Evolutionary conservation across 2,329 filamentous ascomycete species (phyloP).

Genomic region (Chrysosphaeria jannelii): DNA sequence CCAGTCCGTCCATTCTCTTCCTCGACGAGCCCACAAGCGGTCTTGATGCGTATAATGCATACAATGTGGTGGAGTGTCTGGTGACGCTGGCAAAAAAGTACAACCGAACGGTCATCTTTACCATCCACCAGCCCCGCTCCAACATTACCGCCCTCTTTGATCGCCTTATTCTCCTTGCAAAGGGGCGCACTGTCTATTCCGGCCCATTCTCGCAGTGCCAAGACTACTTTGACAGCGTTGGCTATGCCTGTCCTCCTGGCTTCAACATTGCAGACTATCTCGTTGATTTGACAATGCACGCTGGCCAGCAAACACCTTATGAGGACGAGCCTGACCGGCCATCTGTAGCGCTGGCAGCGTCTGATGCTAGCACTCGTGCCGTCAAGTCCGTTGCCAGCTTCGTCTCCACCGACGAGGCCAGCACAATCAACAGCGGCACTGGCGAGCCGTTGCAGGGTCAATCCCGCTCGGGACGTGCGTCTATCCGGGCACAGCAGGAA

Average conservation of each 20-base stretch:
- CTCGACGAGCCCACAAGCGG: constrained; percentile 92
- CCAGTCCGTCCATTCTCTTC: constrained; percentile 88
- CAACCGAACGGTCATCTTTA: constrained; percentile 91
- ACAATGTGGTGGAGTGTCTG: constrained; percentile 89
- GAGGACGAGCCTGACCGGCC: constrained; percentile 24
- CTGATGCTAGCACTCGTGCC: constrained; percentile 46
- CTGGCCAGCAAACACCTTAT: constrained; percentile 28
- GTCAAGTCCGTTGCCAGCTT: constrained; percentile 76
- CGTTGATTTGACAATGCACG: constrained; percentile 94
- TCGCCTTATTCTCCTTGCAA: constrained; percentile 65
- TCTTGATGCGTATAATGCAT: constrained; percentile 87
- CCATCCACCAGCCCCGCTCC: constrained; percentile 88
- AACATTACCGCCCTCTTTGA: constrained; percentile 97
- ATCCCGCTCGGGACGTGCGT: no score
- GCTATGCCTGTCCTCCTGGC: constrained; percentile 76
- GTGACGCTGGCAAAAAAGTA: constrained; percentile 88
- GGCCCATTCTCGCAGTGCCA: constrained; percentile 75
- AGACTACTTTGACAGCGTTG: constrained; percentile 69
- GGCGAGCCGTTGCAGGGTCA: constrained; percentile 35
- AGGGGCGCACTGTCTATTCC: constrained; percentile 76
- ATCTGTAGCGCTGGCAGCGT: constrained; percentile 8
- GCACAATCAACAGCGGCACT: constrained; percentile 26
- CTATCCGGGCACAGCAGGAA: constrained; percentile 63
- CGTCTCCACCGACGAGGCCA: constrained; percentile 34
- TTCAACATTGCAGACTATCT: constrained; percentile 98